Base-by-base conservation (phyloP, 768 basidiomycete species). In the Tylopilus sp. region DNA sequence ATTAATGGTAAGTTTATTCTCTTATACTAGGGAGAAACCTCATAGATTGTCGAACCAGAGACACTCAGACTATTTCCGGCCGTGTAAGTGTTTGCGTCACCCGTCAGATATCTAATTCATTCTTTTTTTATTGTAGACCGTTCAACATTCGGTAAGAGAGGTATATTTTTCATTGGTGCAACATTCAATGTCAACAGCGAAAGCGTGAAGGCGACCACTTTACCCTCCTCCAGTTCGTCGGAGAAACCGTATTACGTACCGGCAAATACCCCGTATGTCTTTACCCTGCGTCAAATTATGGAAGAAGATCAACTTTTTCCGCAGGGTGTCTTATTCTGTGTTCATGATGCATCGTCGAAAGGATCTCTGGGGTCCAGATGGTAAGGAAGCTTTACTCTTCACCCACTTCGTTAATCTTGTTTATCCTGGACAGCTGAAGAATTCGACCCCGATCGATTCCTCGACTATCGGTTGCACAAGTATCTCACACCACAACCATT, bases 331-430 rank as follows among this genome's bases (percentile, higher is more conserved):
- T 0, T 86, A 84, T 59, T 83, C 83, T 6, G 79, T 85, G 10
- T 75, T 85, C 52, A 57, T 81, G 55, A 85, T 86, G 84, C 85
- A 88, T 33, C 72, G 85, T 33, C 74, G 84, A 45, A 78, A 73
- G 44, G 83, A 84, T 49, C 76, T 85, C 2, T 89, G 86, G 86
- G 86, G 86, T 8, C 84, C 85, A 10, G 86, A 86, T 63, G 84
- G 84, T 83, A 45, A 51, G 50, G 8, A n/a, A 8, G 14, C 36
- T 45, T 44, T 34, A 26, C 13, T 10, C 13, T 16, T 6, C 6
- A 14, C 34, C n/a, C 4, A 1, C 22, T 3, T 26, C 10, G 51
- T 50, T 53, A 21, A 49, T 14, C 45, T 22, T 14, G 11, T n/a
- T 47, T 10, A 3, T 19, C 26, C 22, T 30, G 28, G 21, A 37